phyloP scores from a whole-genome alignment of 2,329 filamentous ascomycete genomes.

The Alternaria solani region DNA sequence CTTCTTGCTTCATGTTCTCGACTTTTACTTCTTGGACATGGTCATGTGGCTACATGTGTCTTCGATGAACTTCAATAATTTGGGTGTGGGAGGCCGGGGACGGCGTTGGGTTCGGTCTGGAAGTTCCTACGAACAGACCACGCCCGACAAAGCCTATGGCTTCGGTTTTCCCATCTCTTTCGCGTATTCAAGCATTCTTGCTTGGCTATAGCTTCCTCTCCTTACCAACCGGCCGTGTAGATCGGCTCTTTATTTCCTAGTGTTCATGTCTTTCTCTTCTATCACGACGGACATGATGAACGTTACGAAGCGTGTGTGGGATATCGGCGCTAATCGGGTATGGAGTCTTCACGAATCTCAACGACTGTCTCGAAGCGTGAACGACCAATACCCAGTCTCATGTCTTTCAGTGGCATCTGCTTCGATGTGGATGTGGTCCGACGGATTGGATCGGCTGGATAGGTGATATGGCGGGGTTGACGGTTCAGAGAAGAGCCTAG shows the following conservation, averaged over 20 bases:
- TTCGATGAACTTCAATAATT: slow-evolving; percentile 39
- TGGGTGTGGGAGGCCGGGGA: slow-evolving; percentile 10
- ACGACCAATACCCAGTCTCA: slow-evolving; percentile 31
- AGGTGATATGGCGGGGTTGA: slow-evolving; percentile 8
- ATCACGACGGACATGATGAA: slow-evolving; percentile 39
- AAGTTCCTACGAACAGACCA: neutral
- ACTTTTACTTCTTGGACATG: slow-evolving; percentile 34
- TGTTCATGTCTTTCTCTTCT: slow-evolving; percentile 24
- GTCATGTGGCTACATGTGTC: slow-evolving; percentile 38
- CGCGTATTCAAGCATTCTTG: slow-evolving; percentile 37
- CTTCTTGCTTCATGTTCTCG: slow-evolving; percentile 25
- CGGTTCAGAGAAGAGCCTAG: slow-evolving; percentile 10
- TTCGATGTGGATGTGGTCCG: slow-evolving; percentile 17
- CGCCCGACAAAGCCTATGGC: neutral
- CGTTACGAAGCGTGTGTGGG: slow-evolving; percentile 29
- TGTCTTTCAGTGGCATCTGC: slow-evolving; percentile 27
- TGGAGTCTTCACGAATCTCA: slow-evolving; percentile 28
- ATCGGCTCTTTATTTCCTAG: slow-evolving; percentile 29
- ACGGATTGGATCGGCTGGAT: slow-evolving; percentile 12
- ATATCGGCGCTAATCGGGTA: slow-evolving; percentile 18
- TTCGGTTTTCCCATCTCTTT: slow-evolving; percentile 27
- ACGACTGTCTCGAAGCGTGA: slow-evolving; percentile 33
- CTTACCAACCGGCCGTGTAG: slow-evolving; percentile 23
- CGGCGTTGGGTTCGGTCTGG: neutral
- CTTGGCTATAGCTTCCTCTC: slow-evolving; percentile 29